These are phyloP conservation scores for Funneliformis caledonium DNA, from an alignment of 371 early-diverging fungal genomes.

Conservation along the genomic window DNA sequence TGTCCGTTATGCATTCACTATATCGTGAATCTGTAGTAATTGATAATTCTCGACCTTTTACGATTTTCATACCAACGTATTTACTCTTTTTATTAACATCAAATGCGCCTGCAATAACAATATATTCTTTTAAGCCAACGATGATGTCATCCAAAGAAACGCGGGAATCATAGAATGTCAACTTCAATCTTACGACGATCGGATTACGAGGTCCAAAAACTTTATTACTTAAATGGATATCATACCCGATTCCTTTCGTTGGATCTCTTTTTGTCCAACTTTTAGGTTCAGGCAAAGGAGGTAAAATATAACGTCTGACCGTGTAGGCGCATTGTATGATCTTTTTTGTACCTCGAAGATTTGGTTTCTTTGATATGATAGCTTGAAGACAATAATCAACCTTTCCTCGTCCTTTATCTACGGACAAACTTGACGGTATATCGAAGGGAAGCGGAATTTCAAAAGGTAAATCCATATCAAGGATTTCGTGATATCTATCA, in stretches of 20 bases:
- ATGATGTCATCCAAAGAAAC: not conserved
- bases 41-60: not conserved
- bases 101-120: not conserved
- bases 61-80: not conserved
- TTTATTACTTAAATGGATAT: not conserved
- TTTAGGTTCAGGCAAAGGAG: not conserved
- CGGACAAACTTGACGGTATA: not conserved
- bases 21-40: not conserved
- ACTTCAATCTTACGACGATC: not conserved
- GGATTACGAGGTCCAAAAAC: not conserved
- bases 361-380: not conserved
- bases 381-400: not conserved
- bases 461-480: not conserved
- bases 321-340: not conserved
- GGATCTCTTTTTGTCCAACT: not conserved
- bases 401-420: not conserved
- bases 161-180: not conserved
- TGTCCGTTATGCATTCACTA: not conserved
- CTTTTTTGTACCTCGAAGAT: not conserved
- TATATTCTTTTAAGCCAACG: not conserved
- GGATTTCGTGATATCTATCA: not conserved
- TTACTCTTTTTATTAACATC: not conserved
- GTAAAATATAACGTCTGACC: not conserved
- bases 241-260: not conserved
- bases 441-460: not conserved